Base-by-base conservation (phyloP, 2,329 filamentous ascomycete genomes). In the Alternaria brassicae region DNA sequence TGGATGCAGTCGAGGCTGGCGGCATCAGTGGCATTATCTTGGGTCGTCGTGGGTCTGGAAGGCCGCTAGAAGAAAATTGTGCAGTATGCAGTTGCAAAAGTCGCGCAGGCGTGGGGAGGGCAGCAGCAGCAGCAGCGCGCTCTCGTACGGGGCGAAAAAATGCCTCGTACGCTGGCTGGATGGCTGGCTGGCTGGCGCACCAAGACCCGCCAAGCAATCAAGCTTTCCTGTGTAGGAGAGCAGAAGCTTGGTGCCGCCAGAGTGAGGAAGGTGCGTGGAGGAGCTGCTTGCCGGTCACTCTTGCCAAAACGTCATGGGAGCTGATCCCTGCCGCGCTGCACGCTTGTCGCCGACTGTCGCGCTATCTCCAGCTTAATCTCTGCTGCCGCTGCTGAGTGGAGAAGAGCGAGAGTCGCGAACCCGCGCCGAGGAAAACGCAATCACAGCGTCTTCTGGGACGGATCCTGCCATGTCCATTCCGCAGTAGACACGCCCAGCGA, bases 361-460 rank as follows among this genome's bases (percentile, higher is more conserved):
- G 64, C 64, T 65, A 67, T 67, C 64, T 63, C 64, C 63, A 59
- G 64, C 64, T 65, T 66, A 67, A 67, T 67, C 61, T 67, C 62
- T 60, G 61, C 61, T 61, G 61, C 61, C 63, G 57, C 62, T 62
- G 42, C 19, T 23, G 37, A 4, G 56, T 37, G 51, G 51, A 53
- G 40, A 13, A 58, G 60, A 40, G 37, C 19, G 19, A 40, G 37
- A 40, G 37, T 40, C 37, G 37, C 37, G 37, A 40, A 23, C 19
- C 13, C 17, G 37, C 37, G 37, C 37, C 37, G 19, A 40, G 37
- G 19, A 12, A 23, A 40, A 40, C 19, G 41, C 44, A 23, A 34
- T 34, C 19, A 32, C 27, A 32, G 9, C 7, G 30, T 6, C 19
- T 15, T 5, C 42, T 21, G 42, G 27, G 8, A 21, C 17, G 3